A percentile compares a stretch with the other conserved stretches of the same genome.
phyloP scores from a whole-genome alignment of 1,139 yeast genomes.

The Zhuliangozyma blackwelliae region DNA sequence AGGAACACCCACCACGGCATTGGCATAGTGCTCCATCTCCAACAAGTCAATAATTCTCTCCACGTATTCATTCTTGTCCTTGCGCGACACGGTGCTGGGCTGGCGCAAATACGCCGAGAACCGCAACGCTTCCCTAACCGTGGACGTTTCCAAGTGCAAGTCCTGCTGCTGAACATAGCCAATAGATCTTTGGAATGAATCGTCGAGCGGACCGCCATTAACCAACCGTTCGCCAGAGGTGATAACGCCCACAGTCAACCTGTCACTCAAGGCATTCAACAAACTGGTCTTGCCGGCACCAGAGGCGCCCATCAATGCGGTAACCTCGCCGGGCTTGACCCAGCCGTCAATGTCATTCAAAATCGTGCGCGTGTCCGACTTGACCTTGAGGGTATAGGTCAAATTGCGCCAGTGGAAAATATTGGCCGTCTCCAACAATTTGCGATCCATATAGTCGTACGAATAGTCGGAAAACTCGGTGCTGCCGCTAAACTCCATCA shows the following conservation, averaged over 20 bases:
- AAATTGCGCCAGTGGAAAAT: conserved; percentile 80
- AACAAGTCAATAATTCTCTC: conserved; percentile 33
- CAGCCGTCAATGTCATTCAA: conserved; percentile 70
- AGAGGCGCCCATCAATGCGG: conserved; percentile 30
- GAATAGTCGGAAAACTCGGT: conserved; percentile 17
- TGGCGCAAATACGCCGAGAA: conserved; percentile 37
- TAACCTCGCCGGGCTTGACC: conserved; percentile 33
- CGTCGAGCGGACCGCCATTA: conserved; percentile 29
- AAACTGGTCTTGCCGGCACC: conserved; percentile 36
- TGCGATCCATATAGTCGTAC: conserved; percentile 27
- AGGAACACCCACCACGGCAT: conserved; percentile 38
- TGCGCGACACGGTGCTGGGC: conserved; percentile 22
- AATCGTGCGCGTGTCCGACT: conserved; percentile 57
- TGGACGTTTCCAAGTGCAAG: conserved; percentile 33
- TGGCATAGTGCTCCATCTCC: conserved; percentile 29
- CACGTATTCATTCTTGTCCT: conserved; percentile 32
- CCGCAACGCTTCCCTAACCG: conserved; percentile 35
- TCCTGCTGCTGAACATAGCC: conserved; percentile 42
- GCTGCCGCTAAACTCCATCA: conserved; percentile 13
- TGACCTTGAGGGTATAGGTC: conserved; percentile 68
- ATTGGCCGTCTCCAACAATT: conserved; percentile 15
- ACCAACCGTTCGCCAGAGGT: conserved; percentile 35
- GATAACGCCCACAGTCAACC: conserved; percentile 31
- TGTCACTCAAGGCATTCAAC: conserved; percentile 29
- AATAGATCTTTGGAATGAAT: conserved; percentile 37